Percentiles rank a stretch among this genome's conserved stretches.
phyloP scores from a whole-genome alignment of 73 alveolate genomes.

The Paramecium biaurelia region DNA sequence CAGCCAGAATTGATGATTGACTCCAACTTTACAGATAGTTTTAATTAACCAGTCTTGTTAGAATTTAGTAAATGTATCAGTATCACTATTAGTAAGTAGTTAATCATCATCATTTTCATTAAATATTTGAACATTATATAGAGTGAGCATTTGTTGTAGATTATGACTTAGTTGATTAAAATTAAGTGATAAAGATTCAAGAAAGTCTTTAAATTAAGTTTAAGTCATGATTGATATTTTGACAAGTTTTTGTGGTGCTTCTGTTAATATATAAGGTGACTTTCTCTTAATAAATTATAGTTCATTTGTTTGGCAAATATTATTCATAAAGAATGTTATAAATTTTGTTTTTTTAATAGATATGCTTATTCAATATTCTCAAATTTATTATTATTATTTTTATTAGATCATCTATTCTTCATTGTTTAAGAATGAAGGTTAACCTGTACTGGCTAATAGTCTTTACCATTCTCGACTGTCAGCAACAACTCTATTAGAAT shows the following conservation, averaged over 20 bases:
- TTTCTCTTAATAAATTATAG: background rate
- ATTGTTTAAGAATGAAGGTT: conserved; percentile 75
- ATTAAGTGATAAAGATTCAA: background rate
- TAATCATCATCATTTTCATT: background rate
- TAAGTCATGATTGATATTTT: background rate
- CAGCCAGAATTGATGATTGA: background rate
- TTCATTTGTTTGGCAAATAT: background rate
- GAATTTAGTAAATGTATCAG: background rate
- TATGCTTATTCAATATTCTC: background rate
- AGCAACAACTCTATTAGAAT: conserved; percentile 76
- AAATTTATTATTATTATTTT: background rate
- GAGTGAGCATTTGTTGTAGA: background rate
- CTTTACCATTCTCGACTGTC: conserved; percentile 82
- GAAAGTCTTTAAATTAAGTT: background rate
- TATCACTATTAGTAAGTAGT: background rate
- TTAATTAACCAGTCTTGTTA: background rate
- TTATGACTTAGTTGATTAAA: background rate
- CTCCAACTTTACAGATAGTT: background rate
- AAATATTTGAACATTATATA: background rate
- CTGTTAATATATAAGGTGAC: background rate
- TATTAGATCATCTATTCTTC: conserved; percentile 37
- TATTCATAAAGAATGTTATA: background rate
- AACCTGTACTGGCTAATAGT: conserved; percentile 91
- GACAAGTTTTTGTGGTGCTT: background rate
- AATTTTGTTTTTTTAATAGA: background rate